Evolutionary conservation across 371 early-diverging fungal species (phyloP).

Genomic region (Saksenaea vasiformis): DNA sequence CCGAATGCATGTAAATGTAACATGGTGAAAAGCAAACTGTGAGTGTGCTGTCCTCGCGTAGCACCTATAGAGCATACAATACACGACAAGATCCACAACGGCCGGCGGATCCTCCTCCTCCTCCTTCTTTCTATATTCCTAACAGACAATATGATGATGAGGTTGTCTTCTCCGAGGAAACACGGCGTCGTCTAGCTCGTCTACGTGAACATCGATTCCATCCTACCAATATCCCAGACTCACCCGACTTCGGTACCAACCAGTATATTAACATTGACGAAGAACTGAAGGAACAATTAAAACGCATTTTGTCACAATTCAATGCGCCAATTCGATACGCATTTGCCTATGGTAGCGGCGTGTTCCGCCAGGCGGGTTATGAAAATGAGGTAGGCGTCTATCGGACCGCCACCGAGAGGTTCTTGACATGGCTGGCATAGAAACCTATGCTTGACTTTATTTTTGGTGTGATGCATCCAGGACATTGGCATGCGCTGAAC

Average conservation of each 20-base stretch:
- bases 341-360: conserved; percentile 95
- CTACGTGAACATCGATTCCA: conserved; percentile 49
- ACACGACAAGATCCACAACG: neutral
- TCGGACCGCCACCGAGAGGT: neutral
- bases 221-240: conserved; percentile 54
- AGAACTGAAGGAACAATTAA: conserved; percentile 59
- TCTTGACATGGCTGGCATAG: neutral
- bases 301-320: conserved; percentile 59
- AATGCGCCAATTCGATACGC: conserved; percentile 82
- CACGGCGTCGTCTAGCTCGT: conserved; percentile 34
- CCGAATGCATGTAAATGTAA: neutral
- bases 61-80: neutral
- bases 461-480: conserved; percentile 57
- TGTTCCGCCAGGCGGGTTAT: conserved; percentile 85
- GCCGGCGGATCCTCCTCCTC: neutral
- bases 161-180: conserved; percentile 37
- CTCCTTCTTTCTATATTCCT: neutral
- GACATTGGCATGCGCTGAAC: conserved; percentile 94
- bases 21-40: neutral
- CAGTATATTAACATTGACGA: conserved; percentile 66
- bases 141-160: neutral
- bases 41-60: neutral
- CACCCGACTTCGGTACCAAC: conserved; percentile 70
- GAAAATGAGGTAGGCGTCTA: conserved; percentile 58
- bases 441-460: neutral